Evolutionary conservation across 805 yeast species (phyloP).

Genomic region (Komagataella pseudopastoris): DNA sequence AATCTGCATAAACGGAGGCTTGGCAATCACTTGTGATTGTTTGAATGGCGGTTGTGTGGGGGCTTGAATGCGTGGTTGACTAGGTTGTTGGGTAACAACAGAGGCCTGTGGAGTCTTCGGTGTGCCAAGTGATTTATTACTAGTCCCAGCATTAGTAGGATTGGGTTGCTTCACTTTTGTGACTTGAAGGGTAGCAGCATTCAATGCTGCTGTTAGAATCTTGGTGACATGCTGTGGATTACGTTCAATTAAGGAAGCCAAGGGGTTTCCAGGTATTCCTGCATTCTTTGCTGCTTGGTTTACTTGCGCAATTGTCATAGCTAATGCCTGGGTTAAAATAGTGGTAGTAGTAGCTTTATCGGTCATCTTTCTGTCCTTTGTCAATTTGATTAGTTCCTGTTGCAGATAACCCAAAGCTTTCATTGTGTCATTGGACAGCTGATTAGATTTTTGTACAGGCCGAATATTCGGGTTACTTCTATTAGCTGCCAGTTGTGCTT

Average conservation of each 20-base stretch:
- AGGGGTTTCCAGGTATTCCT: constrained; percentile 67
- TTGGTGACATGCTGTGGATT: constrained; percentile 73
- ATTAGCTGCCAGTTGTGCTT: constrained; percentile 34
- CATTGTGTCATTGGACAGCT: constrained; percentile 44
- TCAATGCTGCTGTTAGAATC: constrained; percentile 67
- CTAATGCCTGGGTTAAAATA: constrained; percentile 79
- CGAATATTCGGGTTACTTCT: constrained; percentile 15
- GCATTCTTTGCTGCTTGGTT: constrained; percentile 79
- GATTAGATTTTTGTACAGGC: constrained; percentile 9
- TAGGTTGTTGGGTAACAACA: neutral
- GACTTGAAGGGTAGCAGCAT: constrained; percentile 56
- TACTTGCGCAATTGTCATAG: constrained; percentile 85
- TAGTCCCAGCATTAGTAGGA: constrained; percentile 4
- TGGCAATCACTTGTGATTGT: neutral
- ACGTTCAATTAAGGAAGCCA: constrained; percentile 64
- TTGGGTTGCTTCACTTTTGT: constrained; percentile 34
- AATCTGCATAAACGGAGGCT: neutral
- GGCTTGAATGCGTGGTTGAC: neutral
- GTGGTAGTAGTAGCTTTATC: constrained; percentile 77
- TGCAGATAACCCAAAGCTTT: constrained; percentile 74
- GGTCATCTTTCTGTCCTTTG: constrained; percentile 64
- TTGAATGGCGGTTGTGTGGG: neutral
- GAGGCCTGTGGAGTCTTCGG: constrained; percentile 1
- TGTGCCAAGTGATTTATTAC: constrained; percentile 3
- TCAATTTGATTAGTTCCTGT: constrained; percentile 69